Evolutionary conservation across 805 yeast species (phyloP), one percentile per base, ranked within the genome.

Genomic region (Zygosaccharomyces gambellarensis): DNA sequence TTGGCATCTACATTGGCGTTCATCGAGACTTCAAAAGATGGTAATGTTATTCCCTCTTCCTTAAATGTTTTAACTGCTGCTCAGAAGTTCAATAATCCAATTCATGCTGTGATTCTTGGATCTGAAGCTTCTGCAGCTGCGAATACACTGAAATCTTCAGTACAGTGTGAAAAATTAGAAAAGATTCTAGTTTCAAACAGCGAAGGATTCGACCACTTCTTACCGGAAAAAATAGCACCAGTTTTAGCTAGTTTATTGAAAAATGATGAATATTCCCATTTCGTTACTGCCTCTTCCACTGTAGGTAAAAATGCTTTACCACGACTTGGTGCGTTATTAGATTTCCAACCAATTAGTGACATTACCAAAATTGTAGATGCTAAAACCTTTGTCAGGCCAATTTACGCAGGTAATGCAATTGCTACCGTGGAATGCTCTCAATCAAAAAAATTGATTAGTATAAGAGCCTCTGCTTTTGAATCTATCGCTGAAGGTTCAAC

Each of bases 401-500:
- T 92, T 34, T 94, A 87, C 65, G 98, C 99, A 19, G 99, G 99
- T 43, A 94, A 94, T 69, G 95, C 95, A 4, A 73, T 88, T 50
- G 79, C 88, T 36, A 90, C 96, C 2, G 87, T 94, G 44, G 79
- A 82, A 66, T 74, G 88, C 22, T 73, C 66, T 22, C 97, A 92
- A 61, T 65, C 74, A 4, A 73, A 79, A 54, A 76, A 87, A 46
- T 71, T 92, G 52, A 71, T 87, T 10, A 85, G 96, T n/a, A 81
- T 87, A 9, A 81, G 98, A 71, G 75, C 89, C 1, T 85, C 97
- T 11, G 87, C 97, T 0, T 92, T 94, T 61, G 75, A 79, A 5
- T 72, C 79, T 3, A 69, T 68, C 12, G 65, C 66, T 9, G 61
- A 69, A 5, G 76, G 74, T 7, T 62, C 66, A 14, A 65, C 67